A percentile compares a stretch with the other conserved stretches of the same genome.
Evolutionary conservation across 805 yeast genomes (phyloP).

Genomic region (Wickerhamiella brachini): DNA sequence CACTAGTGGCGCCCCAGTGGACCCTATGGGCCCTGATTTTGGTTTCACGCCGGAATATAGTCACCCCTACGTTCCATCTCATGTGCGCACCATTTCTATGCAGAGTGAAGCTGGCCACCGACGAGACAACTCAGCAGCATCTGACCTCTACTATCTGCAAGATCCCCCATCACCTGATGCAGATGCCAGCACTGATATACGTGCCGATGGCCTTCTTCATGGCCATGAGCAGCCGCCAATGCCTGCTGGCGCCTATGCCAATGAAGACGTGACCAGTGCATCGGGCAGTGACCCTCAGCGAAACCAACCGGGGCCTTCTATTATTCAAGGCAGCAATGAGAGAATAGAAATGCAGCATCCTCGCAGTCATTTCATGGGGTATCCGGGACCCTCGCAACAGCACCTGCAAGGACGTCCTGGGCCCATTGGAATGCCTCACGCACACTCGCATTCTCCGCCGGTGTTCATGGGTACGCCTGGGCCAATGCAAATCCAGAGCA

Average conservation of each 20-base stretch:
- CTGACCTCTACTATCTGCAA: neutral
- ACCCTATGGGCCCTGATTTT: neutral
- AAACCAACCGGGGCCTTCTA: neutral
- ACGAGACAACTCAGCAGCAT: neutral
- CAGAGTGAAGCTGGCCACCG: neutral
- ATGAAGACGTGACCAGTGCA: neutral
- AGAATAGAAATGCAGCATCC: neutral
- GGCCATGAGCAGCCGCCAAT: neutral
- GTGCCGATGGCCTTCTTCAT: neutral
- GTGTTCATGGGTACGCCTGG: neutral
- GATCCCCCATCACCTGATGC: neutral
- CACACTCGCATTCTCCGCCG: neutral
- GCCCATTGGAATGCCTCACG: neutral
- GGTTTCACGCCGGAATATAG: neutral
- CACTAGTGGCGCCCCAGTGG: neutral
- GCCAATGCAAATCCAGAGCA: neutral
- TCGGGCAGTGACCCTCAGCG: neutral
- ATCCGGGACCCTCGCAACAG: neutral
- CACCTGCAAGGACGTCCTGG: neutral
- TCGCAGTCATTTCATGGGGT: neutral
- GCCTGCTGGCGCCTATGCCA: neutral
- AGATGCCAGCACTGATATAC: neutral
- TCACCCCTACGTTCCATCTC: neutral
- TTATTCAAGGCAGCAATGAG: neutral
- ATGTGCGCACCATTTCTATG: neutral